These are phyloP conservation scores for Scutellaria barbata DNA, from an alignment of 257 asterid genomes.

Conservation along the genomic window DNA sequence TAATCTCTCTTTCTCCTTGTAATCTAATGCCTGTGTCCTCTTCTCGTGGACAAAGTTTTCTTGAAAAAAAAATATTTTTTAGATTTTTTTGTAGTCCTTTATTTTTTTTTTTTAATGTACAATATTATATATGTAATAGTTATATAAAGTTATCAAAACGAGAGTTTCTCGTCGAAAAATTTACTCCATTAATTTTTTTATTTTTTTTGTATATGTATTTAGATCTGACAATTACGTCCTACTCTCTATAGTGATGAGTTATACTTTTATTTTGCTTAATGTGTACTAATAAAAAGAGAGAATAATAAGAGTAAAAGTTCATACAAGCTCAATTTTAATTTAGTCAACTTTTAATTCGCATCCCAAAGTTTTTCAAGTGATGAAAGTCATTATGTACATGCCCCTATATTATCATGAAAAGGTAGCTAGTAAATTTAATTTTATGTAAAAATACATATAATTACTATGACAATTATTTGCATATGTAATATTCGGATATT, in stretches of 20 bases:
- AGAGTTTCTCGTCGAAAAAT: neutral
- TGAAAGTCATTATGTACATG: too few species aligned
- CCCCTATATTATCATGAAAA: too few species aligned
- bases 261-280: too few species aligned
- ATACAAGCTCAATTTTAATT: too few species aligned
- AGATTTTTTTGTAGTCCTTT: neutral
- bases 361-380: too few species aligned
- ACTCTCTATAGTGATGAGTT: too few species aligned
- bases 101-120: neutral
- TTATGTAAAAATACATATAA: too few species aligned
- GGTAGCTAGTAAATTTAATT: too few species aligned
- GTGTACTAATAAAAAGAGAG: too few species aligned
- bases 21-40: constrained; percentile 21
- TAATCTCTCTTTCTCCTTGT: constrained; percentile 19
- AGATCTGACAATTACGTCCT: neutral
- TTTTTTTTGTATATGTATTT: neutral
- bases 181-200: neutral
- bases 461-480: too few species aligned
- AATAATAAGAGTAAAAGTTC: too few species aligned
- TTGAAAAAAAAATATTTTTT: neutral
- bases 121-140: constrained; percentile 11
- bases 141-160: constrained; percentile 10
- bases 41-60: constrained; percentile 3
- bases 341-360: neutral
- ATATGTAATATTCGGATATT: too few species aligned